Conservation (phyloP, 78 protist species). For the Trichosphaerium sp. region DNA sequence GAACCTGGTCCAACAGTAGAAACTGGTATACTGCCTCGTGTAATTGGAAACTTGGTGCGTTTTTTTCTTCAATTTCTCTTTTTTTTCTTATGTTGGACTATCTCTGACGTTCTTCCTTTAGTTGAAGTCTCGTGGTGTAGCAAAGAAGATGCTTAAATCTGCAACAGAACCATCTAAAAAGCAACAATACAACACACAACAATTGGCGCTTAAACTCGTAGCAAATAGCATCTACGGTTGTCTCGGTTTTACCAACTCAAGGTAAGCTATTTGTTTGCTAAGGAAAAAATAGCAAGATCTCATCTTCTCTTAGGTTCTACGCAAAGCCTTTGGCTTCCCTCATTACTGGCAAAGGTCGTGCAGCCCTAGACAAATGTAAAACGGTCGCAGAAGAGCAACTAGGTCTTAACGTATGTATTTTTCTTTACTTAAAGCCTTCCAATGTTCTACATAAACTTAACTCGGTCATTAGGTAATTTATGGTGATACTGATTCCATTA, state of each 20-base stretch:
- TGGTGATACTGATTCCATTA: slow-evolving; percentile 99
- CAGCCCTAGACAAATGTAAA: slow-evolving; percentile 66
- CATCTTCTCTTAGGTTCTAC: no score
- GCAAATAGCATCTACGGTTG: slow-evolving; percentile 99
- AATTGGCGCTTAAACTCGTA: slow-evolving; percentile 59
- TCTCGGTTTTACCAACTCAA: slow-evolving; percentile 83
- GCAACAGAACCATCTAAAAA: no score
- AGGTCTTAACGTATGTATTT: not conserved
- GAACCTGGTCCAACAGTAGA: slow-evolving; percentile 3
- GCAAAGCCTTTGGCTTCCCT: slow-evolving; percentile 90
- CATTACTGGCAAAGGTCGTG: slow-evolving; percentile 90
- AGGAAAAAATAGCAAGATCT: no score
- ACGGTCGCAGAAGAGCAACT: slow-evolving; percentile 33
- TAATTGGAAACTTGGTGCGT: slow-evolving; percentile 51
- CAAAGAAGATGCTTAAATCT: no score
- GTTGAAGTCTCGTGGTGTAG: no score
- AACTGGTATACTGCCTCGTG: slow-evolving; percentile 72
- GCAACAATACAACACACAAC: slow-evolving; percentile 54
- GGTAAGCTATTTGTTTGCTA: no score
- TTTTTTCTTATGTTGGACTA: no score
- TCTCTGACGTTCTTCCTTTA: no score
- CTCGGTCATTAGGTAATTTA: slow-evolving; percentile 91
- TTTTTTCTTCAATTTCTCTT: not conserved
- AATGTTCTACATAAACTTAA: slow-evolving; percentile 1
- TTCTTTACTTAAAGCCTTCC: not conserved